These are phyloP conservation scores for Arachnomyces sp. DNA, from an alignment of 2,329 filamentous ascomycete genomes.

Conservation along the genomic window DNA sequence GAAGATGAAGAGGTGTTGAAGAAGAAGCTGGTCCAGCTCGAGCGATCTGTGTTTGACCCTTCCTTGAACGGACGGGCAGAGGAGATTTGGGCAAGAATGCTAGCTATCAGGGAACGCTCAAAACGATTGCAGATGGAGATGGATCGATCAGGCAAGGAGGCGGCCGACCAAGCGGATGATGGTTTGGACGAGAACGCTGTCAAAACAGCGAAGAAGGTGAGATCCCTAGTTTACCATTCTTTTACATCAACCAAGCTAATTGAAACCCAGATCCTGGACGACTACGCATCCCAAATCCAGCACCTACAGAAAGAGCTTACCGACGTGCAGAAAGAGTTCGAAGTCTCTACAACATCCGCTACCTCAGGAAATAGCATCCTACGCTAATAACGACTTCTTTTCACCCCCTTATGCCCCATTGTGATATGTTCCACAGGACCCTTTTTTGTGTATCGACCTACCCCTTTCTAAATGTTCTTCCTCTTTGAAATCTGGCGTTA, in stretches of 20 bases:
- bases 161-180: conserved; percentile 34
- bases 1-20: conserved; percentile 56
- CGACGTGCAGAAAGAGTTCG: conserved; percentile 52
- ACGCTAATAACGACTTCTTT: conserved; percentile 1
- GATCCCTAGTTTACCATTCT: conserved; percentile 7
- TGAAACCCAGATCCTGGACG: conserved; percentile 39
- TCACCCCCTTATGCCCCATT: conserved; percentile 7
- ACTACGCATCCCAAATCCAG: conserved; percentile 44
- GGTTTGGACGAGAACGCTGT: conserved; percentile 52
- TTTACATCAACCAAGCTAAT: conserved; percentile 3
- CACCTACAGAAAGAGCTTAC: conserved; percentile 56
- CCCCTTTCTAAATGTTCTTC: too few relatives aligned
- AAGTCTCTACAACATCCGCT: conserved; percentile 43
- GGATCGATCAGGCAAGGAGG: conserved; percentile 44
- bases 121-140: conserved; percentile 54
- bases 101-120: conserved; percentile 52
- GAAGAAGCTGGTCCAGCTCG: conserved; percentile 52
- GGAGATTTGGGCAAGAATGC: conserved; percentile 62
- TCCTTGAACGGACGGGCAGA: conserved; percentile 53
- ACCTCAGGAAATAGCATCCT: conserved; percentile 14
- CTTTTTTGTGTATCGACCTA: too few relatives aligned
- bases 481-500: not conserved
- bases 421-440: not conserved
- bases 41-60: conserved; percentile 54
- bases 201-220: conserved; percentile 54